These are phyloP conservation scores for Termitomyces sp. DNA, from an alignment of 768 basidiomycete genomes.

Conservation along the genomic window DNA sequence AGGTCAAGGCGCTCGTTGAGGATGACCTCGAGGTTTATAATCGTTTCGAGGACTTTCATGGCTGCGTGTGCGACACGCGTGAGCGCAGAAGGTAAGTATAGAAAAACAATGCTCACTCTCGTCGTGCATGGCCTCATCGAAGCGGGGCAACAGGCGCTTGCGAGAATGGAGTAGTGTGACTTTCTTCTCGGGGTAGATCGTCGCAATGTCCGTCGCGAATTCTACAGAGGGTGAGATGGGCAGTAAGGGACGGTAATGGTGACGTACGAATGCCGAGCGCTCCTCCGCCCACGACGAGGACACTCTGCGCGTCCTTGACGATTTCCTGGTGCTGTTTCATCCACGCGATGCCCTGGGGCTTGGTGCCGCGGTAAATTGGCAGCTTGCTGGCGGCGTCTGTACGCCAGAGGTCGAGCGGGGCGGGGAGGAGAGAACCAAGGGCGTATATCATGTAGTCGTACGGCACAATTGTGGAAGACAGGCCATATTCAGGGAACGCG, in stretches of 20 bases:
- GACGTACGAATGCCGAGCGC: constrained; percentile 66
- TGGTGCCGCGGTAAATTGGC: constrained; percentile 33
- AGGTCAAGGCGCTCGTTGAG: constrained; percentile 51
- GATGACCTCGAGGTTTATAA: constrained; percentile 38
- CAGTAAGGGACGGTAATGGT: too few species aligned
- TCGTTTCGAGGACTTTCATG: constrained; percentile 31
- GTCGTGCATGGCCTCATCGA: constrained; percentile 1
- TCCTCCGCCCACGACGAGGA: constrained; percentile 68
- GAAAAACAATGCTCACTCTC: neutral
- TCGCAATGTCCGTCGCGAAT: constrained; percentile 58
- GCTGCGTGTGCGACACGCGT: constrained; percentile 19
- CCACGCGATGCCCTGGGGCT: constrained; percentile 44
- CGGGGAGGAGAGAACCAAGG: constrained; percentile 51
- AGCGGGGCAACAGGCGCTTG: constrained; percentile 15
- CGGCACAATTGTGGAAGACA: constrained; percentile 26
- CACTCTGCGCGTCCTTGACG: constrained; percentile 39
- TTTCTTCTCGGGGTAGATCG: constrained; percentile 40
- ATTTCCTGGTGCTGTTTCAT: constrained; percentile 42
- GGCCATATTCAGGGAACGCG: constrained; percentile 40
- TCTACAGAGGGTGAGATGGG: constrained; percentile 29
- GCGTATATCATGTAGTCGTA: constrained; percentile 60
- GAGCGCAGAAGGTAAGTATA: neutral
- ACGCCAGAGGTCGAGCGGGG: constrained; percentile 51
- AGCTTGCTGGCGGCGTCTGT: constrained; percentile 14
- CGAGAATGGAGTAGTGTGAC: constrained; percentile 62